Base-by-base conservation (phyloP, 208 protist species). In the Porcisia deanei region DNA sequence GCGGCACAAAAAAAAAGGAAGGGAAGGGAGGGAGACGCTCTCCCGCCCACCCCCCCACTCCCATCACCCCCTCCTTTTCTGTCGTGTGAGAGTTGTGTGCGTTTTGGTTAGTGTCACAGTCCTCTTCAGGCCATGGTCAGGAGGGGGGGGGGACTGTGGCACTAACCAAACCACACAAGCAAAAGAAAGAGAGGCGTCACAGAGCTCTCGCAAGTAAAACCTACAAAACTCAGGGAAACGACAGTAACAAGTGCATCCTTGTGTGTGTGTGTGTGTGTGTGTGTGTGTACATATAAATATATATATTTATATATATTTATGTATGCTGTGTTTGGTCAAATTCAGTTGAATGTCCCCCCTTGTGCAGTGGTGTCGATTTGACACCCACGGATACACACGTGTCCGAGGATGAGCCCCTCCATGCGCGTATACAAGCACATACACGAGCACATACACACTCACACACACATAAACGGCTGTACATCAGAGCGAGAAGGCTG, bases 391-490 rank as follows among this genome's bases (percentile, higher is more conserved):
- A 10, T 9, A 65, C 60, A 37, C n/a, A 22, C 52, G 65, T 54
- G 58, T 39, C 79, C n/a, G 47, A 49, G 22, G n/a, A 12, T 34
- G 55, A 6, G 34, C 30, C 39, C 25, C 34, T 81, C 43, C 41
- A 10, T 76, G 30, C 39, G 37, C 37, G 22, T n/a, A 49, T 79
- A 54, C 57, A 18, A 22, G 22, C n/a, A 77, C 43, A 57, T 39
- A 70, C 74, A 57, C 70, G 6, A 16, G 63, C n/a, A 55, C 54
- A 64, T 37, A 30, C 54, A 54, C 55, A 49, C 53, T 64, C 67
- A 80, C 67, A 81, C 68, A 79, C 30, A 80, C 63, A 82, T 63
- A 61, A 47, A 65, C 63, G 53, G 64, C 53, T 61, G 49, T 75
- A 76, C 66, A 71, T 57, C 66, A 49, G 47, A 57, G 18, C 8